Evolutionary conservation across 2,329 filamentous ascomycete genomes (phyloP), one percentile per base, ranked within the genome.

Genomic region (Ustulina deusta): DNA sequence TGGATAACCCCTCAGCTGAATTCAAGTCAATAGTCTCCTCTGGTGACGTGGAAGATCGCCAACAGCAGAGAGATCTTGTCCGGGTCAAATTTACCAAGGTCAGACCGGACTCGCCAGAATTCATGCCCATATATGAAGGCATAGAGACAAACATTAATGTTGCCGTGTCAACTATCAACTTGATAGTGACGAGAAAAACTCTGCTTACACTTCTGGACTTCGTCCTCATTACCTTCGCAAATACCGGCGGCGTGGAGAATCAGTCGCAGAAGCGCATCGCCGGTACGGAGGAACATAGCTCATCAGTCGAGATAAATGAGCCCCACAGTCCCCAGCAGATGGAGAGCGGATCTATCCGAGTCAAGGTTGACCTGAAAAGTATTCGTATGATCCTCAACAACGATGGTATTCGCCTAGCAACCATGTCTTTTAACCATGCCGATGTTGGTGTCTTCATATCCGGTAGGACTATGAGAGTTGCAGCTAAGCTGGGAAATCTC

Each of bases 11-110:
- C 0, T 83, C 93, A 0, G 91, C 91, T 7, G 95, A 98, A 75
- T 99, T 99, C 84, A 97, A 96, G 80, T 95, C 95, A 29, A 97
- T 99, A 58, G 89, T 99, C n/a, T 97, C 94, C 0, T 97, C 96
- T 0, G 88, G 88, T 0, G 89, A 91, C 56, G 80, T 82, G 6
- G 88, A 90, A 49, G 95, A 97, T 75, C 89, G 91, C 29, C 87
- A 90, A 52, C 88, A 92, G 66, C 90, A 93, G 68, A 88, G 92
- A 67, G 93, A 97, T 73, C 86, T 99, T 13, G 93, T 99, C 72
- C 89, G 91, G 59, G 87, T 99, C 74, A 97, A 95, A 75, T 97
- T 97, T 75, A 86, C 93, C 68, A 93, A 92, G 77, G 93, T 98
- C 66, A 97, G 96, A 74, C 91, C 89, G 36, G 89, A 93, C 58